These are phyloP conservation scores for Colletotrichum navitas DNA, from an alignment of 2,329 filamentous ascomycete species.

Conservation along the genomic window DNA sequence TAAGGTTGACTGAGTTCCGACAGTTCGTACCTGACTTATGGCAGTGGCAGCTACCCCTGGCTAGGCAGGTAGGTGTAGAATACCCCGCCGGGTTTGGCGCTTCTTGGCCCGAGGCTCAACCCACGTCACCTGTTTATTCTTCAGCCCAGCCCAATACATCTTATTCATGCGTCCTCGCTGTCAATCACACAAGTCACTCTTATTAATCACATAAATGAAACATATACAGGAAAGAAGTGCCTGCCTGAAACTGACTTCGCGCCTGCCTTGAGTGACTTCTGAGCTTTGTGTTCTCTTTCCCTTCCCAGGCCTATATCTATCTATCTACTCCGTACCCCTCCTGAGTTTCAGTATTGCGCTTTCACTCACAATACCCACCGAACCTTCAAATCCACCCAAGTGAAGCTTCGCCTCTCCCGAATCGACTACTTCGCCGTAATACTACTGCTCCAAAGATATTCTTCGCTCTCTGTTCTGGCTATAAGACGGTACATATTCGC, in stretches of 20 bases:
- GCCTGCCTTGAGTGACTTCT: conserved; percentile 22
- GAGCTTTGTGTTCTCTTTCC: conserved; percentile 8
- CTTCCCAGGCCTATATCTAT: conserved; percentile 18
- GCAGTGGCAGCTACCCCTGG: background rate
- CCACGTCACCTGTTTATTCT: background rate
- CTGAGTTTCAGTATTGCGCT: background rate
- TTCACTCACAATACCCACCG: background rate
- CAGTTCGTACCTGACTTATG: background rate
- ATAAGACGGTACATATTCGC: background rate
- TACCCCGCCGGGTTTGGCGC: conserved; percentile 4
- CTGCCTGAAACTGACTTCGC: conserved; percentile 12
- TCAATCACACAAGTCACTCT: background rate
- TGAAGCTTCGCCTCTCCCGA: background rate
- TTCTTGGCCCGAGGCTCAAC: background rate
- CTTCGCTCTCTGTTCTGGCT: background rate
- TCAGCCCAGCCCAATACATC: background rate
- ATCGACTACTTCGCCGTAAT: background rate
- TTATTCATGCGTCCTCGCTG: background rate
- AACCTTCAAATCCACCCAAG: background rate
- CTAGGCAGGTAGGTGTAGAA: conserved; percentile 3
- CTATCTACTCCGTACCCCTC: conserved; percentile 10
- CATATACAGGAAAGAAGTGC: background rate
- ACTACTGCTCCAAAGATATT: background rate
- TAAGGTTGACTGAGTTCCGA: background rate
- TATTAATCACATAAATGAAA: background rate